phyloP scores from a whole-genome alignment of 2,329 filamentous ascomycete genomes.

The Neoarthrinium moseri region DNA sequence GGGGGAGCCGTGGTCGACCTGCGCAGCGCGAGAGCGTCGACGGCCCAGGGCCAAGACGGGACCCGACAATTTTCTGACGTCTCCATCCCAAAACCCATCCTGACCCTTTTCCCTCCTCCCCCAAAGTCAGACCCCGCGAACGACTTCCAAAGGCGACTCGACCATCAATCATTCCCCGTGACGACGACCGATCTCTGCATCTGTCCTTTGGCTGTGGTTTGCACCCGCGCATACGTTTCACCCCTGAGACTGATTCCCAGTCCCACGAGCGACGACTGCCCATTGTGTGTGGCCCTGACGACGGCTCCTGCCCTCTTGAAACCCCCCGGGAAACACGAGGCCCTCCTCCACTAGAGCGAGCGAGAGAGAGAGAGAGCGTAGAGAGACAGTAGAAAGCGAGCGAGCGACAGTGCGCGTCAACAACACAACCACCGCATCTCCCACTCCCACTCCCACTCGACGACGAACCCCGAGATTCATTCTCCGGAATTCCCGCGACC shows the following conservation, averaged over 20 bases:
- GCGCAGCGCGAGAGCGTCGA: not conserved
- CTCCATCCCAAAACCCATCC: constrained; percentile 6
- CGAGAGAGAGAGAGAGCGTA: no score
- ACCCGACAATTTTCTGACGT: constrained; percentile 9
- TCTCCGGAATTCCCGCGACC: constrained; percentile 7
- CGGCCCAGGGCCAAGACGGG: not conserved
- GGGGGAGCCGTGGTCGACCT: no score
- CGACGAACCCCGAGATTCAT: constrained; percentile 7
- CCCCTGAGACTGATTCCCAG: not conserved
- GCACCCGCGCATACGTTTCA: not conserved
- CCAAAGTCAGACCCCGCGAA: constrained; percentile 8
- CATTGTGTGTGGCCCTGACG: not conserved
- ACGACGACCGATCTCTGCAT: not conserved
- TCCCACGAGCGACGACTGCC: not conserved
- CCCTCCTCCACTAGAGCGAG: not conserved
- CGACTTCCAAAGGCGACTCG: not conserved
- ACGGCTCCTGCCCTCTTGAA: constrained; percentile 2
- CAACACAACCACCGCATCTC: constrained; percentile 6
- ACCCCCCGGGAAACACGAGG: not conserved
- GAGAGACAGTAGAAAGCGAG: no score
- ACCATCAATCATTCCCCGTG: not conserved
- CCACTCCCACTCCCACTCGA: not conserved
- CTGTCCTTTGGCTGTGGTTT: constrained; percentile 3
- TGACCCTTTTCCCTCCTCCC: constrained; percentile 3
- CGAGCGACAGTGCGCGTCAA: constrained; percentile 4